Percentiles rank a stretch among this genome's conserved stretches.
Evolutionary conservation across 371 early-diverging fungal species (phyloP).

Genomic region (Thermomucor indicae-seudaticae): DNA sequence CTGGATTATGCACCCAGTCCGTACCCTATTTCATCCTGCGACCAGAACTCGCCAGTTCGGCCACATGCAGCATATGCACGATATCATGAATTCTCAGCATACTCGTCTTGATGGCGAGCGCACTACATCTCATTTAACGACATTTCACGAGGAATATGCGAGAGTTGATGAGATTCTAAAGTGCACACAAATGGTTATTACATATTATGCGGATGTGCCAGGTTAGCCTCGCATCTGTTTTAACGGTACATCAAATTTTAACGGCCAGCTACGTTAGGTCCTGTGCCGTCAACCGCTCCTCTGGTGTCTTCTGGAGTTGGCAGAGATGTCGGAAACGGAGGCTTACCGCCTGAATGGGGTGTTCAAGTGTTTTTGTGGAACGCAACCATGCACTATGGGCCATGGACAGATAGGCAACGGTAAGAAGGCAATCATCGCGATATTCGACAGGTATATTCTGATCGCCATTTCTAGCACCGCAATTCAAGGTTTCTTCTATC

Average conservation of each 20-base stretch:
- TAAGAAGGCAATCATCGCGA: constrained; percentile 16
- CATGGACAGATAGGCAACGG: constrained; percentile 88
- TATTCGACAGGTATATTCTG: too few species aligned
- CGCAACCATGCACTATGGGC: constrained; percentile 73
- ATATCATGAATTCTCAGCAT: constrained; percentile 42
- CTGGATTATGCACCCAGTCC: constrained; percentile 5
- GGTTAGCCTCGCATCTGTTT: constrained; percentile 32
- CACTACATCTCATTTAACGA: constrained; percentile 9
- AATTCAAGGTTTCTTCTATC: constrained; percentile 79
- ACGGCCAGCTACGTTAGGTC: constrained; percentile 28
- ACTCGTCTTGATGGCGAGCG: constrained; percentile 13
- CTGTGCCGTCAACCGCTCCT: constrained; percentile 37
- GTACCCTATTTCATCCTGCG: constrained; percentile 12
- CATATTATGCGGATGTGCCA: constrained; percentile 69
- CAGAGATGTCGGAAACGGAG: constrained; percentile 56
- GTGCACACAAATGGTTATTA: constrained; percentile 53
- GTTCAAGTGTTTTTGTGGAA: constrained; percentile 58
- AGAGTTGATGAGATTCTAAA: constrained; percentile 64
- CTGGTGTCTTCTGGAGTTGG: constrained; percentile 25
- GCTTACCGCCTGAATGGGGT: constrained; percentile 72
- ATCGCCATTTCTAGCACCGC: constrained; percentile 24
- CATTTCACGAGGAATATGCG: constrained; percentile 68
- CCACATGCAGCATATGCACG: constrained; percentile 44
- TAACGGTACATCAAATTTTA: not conserved
- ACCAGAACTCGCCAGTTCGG: constrained; percentile 23